A percentile compares a stretch with the other conserved stretches of the same genome.
Evolutionary conservation across 176 grass and related monocot genomes (phyloP).

Genomic region (Otatea glauca): DNA sequence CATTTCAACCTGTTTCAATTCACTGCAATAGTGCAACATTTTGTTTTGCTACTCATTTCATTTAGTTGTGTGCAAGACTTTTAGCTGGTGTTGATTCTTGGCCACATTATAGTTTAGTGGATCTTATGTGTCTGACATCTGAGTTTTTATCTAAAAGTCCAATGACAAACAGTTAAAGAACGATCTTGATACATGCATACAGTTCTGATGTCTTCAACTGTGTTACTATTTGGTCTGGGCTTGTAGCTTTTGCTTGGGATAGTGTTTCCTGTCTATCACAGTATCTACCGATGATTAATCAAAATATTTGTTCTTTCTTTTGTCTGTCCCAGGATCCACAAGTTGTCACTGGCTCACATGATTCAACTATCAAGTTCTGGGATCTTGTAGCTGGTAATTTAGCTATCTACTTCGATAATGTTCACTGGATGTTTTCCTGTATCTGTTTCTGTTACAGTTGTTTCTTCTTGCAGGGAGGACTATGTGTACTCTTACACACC

Average conservation of each 20-base stretch:
- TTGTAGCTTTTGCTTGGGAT: background rate
- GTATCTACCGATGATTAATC: background rate
- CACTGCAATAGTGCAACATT: constrained; percentile 2
- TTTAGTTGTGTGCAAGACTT: background rate
- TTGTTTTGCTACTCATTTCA: constrained; percentile 9
- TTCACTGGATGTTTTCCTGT: background rate
- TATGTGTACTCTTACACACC: constrained; percentile 93
- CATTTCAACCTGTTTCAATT: constrained; percentile 1
- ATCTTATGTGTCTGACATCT: constrained; percentile 2
- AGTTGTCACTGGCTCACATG: constrained; percentile 98
- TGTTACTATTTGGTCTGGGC: background rate
- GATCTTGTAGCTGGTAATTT: constrained; percentile 94
- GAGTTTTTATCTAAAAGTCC: constrained; percentile 4
- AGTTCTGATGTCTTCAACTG: background rate
- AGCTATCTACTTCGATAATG: constrained; percentile 3
- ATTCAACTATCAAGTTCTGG: constrained; percentile 96
- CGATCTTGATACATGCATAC: constrained; percentile 11
- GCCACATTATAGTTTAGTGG: background rate
- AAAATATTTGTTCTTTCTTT: background rate
- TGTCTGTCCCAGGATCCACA: constrained; percentile 79
- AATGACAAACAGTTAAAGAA: background rate
- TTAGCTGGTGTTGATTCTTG: constrained; percentile 1
- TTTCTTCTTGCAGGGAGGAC: constrained; percentile 71
- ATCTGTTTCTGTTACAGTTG: constrained; percentile 39
- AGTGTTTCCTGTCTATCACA: constrained; percentile 6